Percentiles rank a stretch among this genome's conserved stretches.
Conservation (phyloP, 805 yeast genomes). For the Kodamaea kaohsiungensis region DNA sequence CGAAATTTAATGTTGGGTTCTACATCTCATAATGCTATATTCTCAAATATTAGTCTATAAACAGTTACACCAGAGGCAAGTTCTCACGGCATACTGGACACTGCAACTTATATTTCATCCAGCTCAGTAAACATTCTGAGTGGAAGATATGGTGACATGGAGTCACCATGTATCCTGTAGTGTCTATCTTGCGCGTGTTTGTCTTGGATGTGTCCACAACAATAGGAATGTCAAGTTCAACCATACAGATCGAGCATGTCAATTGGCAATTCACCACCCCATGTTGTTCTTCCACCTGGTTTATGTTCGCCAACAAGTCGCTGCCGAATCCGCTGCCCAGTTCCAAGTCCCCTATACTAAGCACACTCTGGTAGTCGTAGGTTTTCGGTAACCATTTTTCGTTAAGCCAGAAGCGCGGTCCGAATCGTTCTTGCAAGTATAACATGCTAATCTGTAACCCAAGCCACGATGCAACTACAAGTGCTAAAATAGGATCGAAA, state of each 20-base stretch:
- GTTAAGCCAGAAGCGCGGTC: slow-evolving; percentile 84
- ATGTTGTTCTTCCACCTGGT: slow-evolving; percentile 21
- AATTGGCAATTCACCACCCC: slow-evolving; percentile 45
- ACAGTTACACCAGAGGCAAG: slow-evolving; percentile 69
- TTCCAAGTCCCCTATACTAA: slow-evolving; percentile 62
- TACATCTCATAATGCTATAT: not conserved
- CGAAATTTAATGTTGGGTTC: too few relatives aligned
- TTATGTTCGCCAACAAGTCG: slow-evolving; percentile 45
- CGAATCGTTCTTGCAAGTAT: slow-evolving; percentile 63
- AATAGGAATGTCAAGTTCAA: slow-evolving; percentile 62
- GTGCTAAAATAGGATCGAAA: slow-evolving; percentile 52
- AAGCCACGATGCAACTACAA: slow-evolving; percentile 55
- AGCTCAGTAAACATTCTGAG: slow-evolving; percentile 79
- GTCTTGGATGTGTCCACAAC: slow-evolving; percentile 9
- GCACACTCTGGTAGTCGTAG: slow-evolving; percentile 77
- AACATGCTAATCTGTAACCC: slow-evolving; percentile 57
- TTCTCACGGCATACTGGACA: slow-evolving; percentile 91
- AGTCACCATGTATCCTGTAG: slow-evolving; percentile 70
- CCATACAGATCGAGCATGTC: slow-evolving; percentile 93
- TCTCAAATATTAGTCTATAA: not conserved
- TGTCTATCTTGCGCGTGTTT: slow-evolving; percentile 13
- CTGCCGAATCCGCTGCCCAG: slow-evolving; percentile 46
- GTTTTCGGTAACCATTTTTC: slow-evolving; percentile 74
- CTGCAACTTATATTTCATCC: slow-evolving; percentile 92
- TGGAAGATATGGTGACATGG: slow-evolving; percentile 94